Evolutionary conservation across 2,329 filamentous ascomycete species (phyloP).

Genomic region (Calonectria fujianensis): DNA sequence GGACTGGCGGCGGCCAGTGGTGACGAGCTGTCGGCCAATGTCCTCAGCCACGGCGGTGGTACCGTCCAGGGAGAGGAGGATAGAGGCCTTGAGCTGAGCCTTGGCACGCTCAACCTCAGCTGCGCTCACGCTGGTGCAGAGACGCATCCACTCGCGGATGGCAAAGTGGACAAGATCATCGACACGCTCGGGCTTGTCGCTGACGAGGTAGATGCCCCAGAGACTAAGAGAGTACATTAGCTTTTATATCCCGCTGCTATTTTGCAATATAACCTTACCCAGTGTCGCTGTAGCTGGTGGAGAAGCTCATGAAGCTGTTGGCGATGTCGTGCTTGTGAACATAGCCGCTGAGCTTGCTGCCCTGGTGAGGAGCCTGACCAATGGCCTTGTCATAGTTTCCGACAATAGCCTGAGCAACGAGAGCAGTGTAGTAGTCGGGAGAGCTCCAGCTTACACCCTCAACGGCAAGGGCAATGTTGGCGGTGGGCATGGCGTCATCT

Average conservation of each 20-base stretch:
- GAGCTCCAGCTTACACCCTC: conserved; percentile 99
- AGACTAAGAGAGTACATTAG: conserved; percentile 76
- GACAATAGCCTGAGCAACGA: conserved; percentile 98
- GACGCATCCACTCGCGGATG: conserved; percentile 97
- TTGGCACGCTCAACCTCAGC: conserved; percentile 98
- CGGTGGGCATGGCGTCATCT: conserved; percentile 96
- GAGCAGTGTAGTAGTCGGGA: conserved; percentile 98
- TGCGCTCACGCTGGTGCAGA: conserved; percentile 90
- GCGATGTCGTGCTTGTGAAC: conserved; percentile 96
- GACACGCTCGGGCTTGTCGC: conserved; percentile 89
- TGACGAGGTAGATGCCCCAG: conserved; percentile 99
- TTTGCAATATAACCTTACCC: conserved; percentile 78
- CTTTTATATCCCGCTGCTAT: conserved; percentile 18
- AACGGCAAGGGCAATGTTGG: conserved; percentile 98
- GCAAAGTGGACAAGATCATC: conserved; percentile 99
- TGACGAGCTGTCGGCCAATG: conserved; percentile 98
- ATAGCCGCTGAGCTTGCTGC: conserved; percentile 97
- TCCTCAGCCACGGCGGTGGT: conserved; percentile 98
- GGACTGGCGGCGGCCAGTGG: conserved; percentile 92
- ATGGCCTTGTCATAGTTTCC: conserved; percentile 99
- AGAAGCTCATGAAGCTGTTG: conserved; percentile 99
- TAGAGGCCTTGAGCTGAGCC: conserved; percentile 98
- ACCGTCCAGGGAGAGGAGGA: conserved; percentile 96
- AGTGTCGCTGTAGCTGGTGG: conserved; percentile 99
- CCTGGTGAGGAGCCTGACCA: conserved; percentile 97